Base-by-base conservation (phyloP, 169 alveolate genomes). In the Cardiosporidium cionae region DNA sequence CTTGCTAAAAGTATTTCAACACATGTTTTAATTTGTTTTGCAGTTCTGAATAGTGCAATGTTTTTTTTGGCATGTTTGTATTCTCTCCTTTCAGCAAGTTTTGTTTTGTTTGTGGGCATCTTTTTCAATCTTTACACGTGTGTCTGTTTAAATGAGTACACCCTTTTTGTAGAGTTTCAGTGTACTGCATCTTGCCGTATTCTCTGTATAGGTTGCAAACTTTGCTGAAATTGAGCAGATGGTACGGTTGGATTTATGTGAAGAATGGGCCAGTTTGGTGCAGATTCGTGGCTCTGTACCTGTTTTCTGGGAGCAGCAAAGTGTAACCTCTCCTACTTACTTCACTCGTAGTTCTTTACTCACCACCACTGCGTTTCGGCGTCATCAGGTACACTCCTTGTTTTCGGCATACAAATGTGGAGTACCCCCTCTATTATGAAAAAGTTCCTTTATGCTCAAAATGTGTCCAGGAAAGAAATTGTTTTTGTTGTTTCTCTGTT, bases 211-310 rank as follows among this genome's bases (percentile, higher is more conserved):
- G 73, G 80, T 73, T 1, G 80, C 73, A 23, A 73, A 73, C 27
- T 64, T 73, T 33, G 80, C 35, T 6, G 80, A 73, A 68, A 65
- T 53, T 7, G 80, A 73, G 80, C 80, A 73, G 80, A 67, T 67
- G 52, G 70, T 63, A 0, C 72, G 79, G 28, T 4, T 4, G 68
- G 37, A 58, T 4, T 7, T 9, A 5, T 65, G 69, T 22, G 7
- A 65, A 34, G 53, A 64, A 31, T 67, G 78, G 81, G 74, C 70
- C 28, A 28, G 65, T 9, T 22, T 65, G 27, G 70, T 76, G 32
- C 83, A 76, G 28, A 54, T 76, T 7, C 77, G 99, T 72, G 99
- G 99, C 52, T 92, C 98, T 32, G 94, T 95, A 25, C 99, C 99
- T 7, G 80, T 94, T 32, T 91, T 94, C 77, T 97, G 99, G 99